Evolutionary conservation across 768 basidiomycete genomes (phyloP), one percentile per base, ranked within the genome.

Genomic region (Pleurotus djamor): DNA sequence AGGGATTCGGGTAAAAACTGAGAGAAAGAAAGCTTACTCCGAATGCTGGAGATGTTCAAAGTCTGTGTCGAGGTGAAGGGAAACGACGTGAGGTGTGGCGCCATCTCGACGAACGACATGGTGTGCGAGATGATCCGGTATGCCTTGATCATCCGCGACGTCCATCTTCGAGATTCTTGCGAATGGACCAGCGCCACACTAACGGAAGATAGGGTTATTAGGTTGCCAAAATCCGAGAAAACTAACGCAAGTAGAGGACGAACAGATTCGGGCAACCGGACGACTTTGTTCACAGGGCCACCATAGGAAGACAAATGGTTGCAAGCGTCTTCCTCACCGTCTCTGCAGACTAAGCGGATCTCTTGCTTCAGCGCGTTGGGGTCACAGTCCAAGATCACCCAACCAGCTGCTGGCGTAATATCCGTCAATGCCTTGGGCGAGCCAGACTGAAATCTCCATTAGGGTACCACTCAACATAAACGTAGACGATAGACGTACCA

Each of bases 361-460:
- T 35, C 37, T 36, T 52, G 51, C 5, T 52, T 38, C 10, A 52
- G 37, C n/a, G 33, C 33, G 14, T 52, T 14, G 34, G 51, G 51
- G n/a, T 52, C 51, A n/a, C 51, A 52, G 33, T 52, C 51, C 51
- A 52, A 36, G 32, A 52, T 37, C 4, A 52, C 51, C 51, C 51
- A 52, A 17, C 51, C 51, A 34, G 51, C 51, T 12, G 51, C 51
- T 36, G 51, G 13, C 6, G 51, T 52, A 33, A 52, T 52, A 14
- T 52, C 51, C 51, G 51, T 52, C 33, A 52, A 17, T n/a, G 34
- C 9, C 37, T 36, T 52, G 9, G 51, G 51, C 14, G 51, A 52
- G 33, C 51, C 51, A 52, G n/a, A 14, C 51, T 52, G 37, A n/a
- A 38, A n/a, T 41, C 1, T 10, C n/a, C 51, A n/a, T 38, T 5